These are phyloP conservation scores for Citrullus amarus DNA, from an alignment of 306 rosid species.

Conservation along the genomic window DNA sequence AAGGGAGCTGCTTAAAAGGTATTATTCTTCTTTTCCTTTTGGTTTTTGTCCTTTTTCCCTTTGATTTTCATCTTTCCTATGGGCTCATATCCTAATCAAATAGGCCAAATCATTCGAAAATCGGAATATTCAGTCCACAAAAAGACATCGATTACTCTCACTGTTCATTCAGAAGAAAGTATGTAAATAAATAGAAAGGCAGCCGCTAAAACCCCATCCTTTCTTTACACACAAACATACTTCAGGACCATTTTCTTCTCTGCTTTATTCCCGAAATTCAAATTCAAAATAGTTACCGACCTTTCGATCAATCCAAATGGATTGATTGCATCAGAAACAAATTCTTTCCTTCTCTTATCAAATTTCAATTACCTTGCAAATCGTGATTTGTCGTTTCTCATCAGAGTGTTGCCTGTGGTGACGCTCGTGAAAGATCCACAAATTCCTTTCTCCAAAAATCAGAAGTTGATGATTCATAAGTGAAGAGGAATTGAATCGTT, in stretches of 20 bases:
- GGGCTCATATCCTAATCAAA: background rate
- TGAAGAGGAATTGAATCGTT: background rate
- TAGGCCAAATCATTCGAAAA: constrained; percentile 1
- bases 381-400: background rate
- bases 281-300: background rate
- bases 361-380: background rate
- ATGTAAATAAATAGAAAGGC: background rate
- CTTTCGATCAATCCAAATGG: background rate
- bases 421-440: background rate
- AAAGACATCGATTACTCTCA: background rate
- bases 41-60: constrained; percentile 12
- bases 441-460: background rate
- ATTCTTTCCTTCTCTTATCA: background rate
- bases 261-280: background rate
- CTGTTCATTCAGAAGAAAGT: background rate
- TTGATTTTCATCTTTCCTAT: background rate
- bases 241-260: background rate
- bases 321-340: background rate
- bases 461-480: background rate
- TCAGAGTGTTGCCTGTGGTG: background rate
- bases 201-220: background rate
- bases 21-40: background rate
- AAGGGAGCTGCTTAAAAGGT: background rate
- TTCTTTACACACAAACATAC: background rate
- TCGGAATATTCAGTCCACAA: background rate